A percentile compares a stretch with the other conserved stretches of the same genome.
Evolutionary conservation across 768 basidiomycete genomes (phyloP).

Genomic region (Russula sp.): DNA sequence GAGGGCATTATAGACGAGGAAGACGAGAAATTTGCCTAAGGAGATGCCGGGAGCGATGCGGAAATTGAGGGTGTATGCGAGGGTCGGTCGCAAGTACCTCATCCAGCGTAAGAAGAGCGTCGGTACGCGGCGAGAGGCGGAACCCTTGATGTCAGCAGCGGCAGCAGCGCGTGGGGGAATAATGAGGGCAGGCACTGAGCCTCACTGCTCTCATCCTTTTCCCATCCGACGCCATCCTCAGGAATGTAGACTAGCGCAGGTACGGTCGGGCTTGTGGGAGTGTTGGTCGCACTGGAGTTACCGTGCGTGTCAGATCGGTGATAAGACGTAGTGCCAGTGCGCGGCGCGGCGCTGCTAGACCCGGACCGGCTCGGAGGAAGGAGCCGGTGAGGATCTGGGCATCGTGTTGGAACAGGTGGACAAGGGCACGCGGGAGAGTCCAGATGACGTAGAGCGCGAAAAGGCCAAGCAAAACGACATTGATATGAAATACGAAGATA

Average conservation of each 20-base stretch:
- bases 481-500: constrained; percentile 25
- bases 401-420: constrained; percentile 21
- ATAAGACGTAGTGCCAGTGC: not conserved
- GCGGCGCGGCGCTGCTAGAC: not conserved
- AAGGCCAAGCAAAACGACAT: constrained; percentile 19
- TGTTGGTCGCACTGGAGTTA: not conserved
- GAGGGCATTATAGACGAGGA: constrained; percentile 38
- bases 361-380: constrained; percentile 23
- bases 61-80: constrained; percentile 37
- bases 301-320: constrained; percentile 20
- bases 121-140: constrained; percentile 29
- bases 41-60: constrained; percentile 40
- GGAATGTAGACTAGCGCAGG: constrained; percentile 2
- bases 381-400: constrained; percentile 22
- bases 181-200: not conserved
- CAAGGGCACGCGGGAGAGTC: constrained; percentile 28
- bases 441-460: constrained; percentile 23
- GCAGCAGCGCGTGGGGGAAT: not conserved
- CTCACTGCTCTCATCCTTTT: not conserved
- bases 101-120: constrained; percentile 40
- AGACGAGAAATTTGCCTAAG: constrained; percentile 40
- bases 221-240: constrained; percentile 1
- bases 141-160: not conserved
- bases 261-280: not conserved
- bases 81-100: constrained; percentile 35